A percentile compares a stretch with the other conserved stretches of the same genome.
Conservation (phyloP, 2,329 filamentous ascomycete genomes). For the Talaromyces amestolkiae region DNA sequence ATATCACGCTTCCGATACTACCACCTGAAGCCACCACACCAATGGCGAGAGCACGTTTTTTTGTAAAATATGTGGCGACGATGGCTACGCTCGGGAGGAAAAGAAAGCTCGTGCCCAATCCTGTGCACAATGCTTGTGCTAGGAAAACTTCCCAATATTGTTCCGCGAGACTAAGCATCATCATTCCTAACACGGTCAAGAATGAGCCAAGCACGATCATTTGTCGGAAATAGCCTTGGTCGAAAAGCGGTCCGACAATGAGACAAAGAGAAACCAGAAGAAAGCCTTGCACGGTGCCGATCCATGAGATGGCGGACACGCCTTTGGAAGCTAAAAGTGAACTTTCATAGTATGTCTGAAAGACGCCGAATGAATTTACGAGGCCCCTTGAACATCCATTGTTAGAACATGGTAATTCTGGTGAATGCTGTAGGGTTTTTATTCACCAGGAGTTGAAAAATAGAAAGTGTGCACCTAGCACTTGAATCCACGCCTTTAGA, state of each 20-base stretch:
- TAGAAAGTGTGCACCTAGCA: conserved; percentile 29
- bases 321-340: conserved; percentile 33
- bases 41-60: conserved; percentile 57
- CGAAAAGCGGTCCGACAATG: not conserved
- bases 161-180: conserved; percentile 19
- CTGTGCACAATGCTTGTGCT: not conserved
- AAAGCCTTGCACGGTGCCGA: not conserved
- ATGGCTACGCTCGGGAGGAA: not conserved
- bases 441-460: conserved; percentile 33
- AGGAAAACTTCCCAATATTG: not conserved
- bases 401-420: not conserved
- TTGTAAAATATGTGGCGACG: conserved; percentile 61
- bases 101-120: not conserved
- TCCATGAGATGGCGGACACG: conserved; percentile 20
- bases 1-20: conserved; percentile 56
- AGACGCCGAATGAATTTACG: conserved; percentile 49
- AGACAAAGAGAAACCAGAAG: not conserved
- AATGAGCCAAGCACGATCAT: conserved; percentile 44
- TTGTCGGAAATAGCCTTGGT: conserved; percentile 38
- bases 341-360: conserved; percentile 49
- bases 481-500: conserved; percentile 32
- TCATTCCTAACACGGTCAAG: conserved; percentile 31
- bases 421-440: not conserved
- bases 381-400: conserved; percentile 31
- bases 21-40: conserved; percentile 60